Percentiles rank a stretch among this genome's conserved stretches.
Conservation (phyloP, 1,139 yeast genomes). For the Pichia sp. region DNA sequence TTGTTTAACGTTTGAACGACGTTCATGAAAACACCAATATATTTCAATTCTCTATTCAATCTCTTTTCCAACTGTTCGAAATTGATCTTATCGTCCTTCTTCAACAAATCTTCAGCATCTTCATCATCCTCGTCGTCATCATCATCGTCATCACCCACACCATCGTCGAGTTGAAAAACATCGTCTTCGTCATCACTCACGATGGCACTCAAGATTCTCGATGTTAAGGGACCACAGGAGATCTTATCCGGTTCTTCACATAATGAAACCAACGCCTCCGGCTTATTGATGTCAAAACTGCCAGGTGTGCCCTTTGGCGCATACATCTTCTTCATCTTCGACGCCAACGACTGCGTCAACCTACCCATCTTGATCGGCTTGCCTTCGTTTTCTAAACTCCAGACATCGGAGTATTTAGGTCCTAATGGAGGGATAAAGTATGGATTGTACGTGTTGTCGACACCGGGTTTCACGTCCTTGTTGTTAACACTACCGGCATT, state of each 20-base stretch:
- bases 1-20: constrained; percentile 37
- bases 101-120: background rate
- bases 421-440: constrained; percentile 84
- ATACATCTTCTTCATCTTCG: constrained; percentile 38
- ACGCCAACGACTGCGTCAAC: constrained; percentile 10
- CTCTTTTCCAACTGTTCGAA: constrained; percentile 85
- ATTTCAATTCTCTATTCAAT: constrained; percentile 79
- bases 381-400: constrained; percentile 78
- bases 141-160: background rate
- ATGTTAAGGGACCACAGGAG: constrained; percentile 91
- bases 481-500: background rate
- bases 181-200: constrained; percentile 33
- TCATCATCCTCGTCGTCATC: background rate
- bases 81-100: constrained; percentile 41
- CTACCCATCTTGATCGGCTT: constrained; percentile 15
- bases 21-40: constrained; percentile 87
- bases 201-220: constrained; percentile 81
- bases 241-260: constrained; percentile 66
- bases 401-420: constrained; percentile 70
- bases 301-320: constrained; percentile 52
- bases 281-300: constrained; percentile 3
- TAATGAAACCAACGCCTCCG: background rate
- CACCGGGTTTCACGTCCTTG: background rate
- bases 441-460: constrained; percentile 38
- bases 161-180: constrained; percentile 2